phyloP scores from a whole-genome alignment of 1,284 basidiomycete species.

The Apiotrichum veenhuisii region DNA sequence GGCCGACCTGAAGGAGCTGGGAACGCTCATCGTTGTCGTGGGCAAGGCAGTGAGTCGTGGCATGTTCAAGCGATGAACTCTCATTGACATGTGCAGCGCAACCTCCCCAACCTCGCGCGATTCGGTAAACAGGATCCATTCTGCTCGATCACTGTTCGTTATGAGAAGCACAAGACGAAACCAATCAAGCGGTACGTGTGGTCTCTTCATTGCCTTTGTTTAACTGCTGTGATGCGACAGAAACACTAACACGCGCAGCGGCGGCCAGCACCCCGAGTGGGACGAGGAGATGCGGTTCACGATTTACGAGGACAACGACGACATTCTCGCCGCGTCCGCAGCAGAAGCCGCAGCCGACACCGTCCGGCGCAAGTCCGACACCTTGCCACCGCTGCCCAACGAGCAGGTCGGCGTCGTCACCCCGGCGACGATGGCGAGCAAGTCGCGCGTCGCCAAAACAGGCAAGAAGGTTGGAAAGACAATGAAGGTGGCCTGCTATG shows the following conservation, averaged over 20 bases:
- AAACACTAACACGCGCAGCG: constrained; percentile 53
- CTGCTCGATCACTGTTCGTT: constrained; percentile 72
- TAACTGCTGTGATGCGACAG: too few species aligned
- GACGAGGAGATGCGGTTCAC: constrained; percentile 96
- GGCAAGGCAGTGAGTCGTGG: constrained; percentile 88
- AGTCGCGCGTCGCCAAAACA: constrained; percentile 20
- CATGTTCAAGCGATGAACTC: too few species aligned
- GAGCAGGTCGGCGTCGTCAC: constrained; percentile 35
- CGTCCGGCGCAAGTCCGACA: constrained; percentile 6
- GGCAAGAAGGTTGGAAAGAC: constrained; percentile 54
- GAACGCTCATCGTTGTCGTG: constrained; percentile 91
- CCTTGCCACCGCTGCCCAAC: constrained; percentile 11
- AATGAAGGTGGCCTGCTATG: constrained; percentile 83
- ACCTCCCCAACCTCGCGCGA: constrained; percentile 87
- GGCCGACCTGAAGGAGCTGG: constrained; percentile 64
- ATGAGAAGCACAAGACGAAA: constrained; percentile 77
- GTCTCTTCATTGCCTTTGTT: too few species aligned
- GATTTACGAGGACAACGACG: constrained; percentile 73
- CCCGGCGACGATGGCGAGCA: constrained; percentile 51
- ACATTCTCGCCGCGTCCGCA: constrained; percentile 56
- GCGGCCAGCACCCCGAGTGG: constrained; percentile 98
- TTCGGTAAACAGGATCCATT: constrained; percentile 99
- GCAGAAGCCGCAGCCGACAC: constrained; percentile 54
- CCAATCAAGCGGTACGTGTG: constrained; percentile 66
- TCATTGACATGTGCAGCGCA: too few species aligned